Percentiles rank a stretch among this genome's conserved stretches.
Evolutionary conservation across 352 stramenopile genomes (phyloP).

Genomic region (Phytopythium mirpurense): DNA sequence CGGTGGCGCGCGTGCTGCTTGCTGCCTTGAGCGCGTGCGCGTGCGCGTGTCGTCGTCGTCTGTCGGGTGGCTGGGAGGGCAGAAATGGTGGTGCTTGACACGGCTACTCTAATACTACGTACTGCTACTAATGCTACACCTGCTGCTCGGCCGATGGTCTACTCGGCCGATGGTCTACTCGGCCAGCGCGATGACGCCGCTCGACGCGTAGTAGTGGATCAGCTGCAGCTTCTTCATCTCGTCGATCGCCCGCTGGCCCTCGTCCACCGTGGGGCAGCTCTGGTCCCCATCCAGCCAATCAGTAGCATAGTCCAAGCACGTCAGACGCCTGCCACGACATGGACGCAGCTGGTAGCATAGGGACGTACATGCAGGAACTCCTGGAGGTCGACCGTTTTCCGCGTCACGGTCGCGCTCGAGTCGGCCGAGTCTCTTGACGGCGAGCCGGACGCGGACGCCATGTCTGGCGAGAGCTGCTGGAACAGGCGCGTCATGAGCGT

Average conservation of each 20-base stretch:
- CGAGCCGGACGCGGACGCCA: conserved; percentile 9
- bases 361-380: conserved; percentile 54
- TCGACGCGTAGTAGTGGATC: conserved; percentile 79
- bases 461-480: conserved; percentile 53
- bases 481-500: conserved; percentile 73
- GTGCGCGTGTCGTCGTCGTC: neutral
- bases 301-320: too few relatives aligned
- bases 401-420: conserved; percentile 14
- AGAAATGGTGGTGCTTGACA: neutral
- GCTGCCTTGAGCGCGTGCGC: neutral
- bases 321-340: neutral
- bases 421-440: conserved; percentile 7
- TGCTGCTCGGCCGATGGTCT: neutral
- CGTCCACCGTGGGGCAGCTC: conserved; percentile 70
- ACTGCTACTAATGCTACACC: too few relatives aligned
- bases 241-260: conserved; percentile 63
- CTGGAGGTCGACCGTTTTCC: conserved; percentile 63
- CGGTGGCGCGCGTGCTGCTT: neutral
- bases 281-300: conserved; percentile 16
- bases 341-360: neutral
- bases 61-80: too few relatives aligned
- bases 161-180: conserved; percentile 24
- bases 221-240: conserved; percentile 79
- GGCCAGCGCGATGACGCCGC: conserved; percentile 62
- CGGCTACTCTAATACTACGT: conserved; percentile 1